Percentiles rank a stretch among this genome's conserved stretches.
phyloP scores from a whole-genome alignment of 345 rosid species.

The Populus deltoides region DNA sequence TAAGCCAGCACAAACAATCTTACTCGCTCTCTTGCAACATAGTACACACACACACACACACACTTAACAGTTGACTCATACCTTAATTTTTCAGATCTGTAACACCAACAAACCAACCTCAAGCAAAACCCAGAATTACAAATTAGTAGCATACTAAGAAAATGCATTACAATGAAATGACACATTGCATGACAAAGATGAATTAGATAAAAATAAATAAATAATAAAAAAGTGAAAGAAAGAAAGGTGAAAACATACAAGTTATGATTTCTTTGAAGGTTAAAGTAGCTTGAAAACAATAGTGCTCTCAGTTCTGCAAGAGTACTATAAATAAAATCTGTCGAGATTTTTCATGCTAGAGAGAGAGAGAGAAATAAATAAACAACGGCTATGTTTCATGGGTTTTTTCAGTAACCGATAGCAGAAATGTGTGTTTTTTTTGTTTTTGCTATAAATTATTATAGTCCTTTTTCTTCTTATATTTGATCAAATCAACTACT shows the following conservation, averaged over 20 bases:
- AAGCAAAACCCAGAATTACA: background rate
- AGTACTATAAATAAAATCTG: background rate
- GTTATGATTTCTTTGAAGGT: slow-evolving; percentile 18
- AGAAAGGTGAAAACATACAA: slow-evolving; percentile 15
- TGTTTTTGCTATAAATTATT: background rate
- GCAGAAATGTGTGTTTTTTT: background rate
- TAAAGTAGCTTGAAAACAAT: slow-evolving; percentile 19
- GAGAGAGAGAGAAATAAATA: background rate
- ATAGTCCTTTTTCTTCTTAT: background rate
- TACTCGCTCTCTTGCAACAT: background rate
- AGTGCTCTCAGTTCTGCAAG: background rate
- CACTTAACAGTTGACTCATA: background rate
- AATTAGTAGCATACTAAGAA: background rate
- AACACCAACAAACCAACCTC: background rate
- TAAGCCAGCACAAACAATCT: background rate
- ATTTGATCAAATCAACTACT: background rate
- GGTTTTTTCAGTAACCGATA: slow-evolving; percentile 21
- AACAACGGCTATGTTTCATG: slow-evolving; percentile 31
- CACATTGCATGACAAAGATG: background rate
- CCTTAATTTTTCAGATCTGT: slow-evolving; percentile 21
- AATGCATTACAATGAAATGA: background rate
- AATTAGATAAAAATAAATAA: background rate
- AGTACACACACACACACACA: too few species aligned
- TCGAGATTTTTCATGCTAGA: slow-evolving; percentile 9
- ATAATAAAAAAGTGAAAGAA: background rate